Conservation (phyloP, 148 eudicot species). For the Amaranthus palmeri region DNA sequence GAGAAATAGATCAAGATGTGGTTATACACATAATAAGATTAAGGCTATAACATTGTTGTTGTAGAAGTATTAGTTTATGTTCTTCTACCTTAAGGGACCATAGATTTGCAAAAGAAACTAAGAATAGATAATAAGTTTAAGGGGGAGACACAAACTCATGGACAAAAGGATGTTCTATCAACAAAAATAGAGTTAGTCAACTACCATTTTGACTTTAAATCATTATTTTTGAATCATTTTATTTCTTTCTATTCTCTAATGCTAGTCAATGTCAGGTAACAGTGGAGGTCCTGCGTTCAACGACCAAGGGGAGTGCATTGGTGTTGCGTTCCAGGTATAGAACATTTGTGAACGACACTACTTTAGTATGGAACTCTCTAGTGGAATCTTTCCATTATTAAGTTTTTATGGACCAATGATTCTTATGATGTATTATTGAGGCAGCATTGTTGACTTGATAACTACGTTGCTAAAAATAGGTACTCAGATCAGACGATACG, state of each 20-base stretch:
- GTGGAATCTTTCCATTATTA: neutral
- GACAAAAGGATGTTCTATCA: too few relatives aligned
- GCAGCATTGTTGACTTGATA: conserved; percentile 4
- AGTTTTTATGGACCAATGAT: neutral
- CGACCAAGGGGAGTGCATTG: conserved; percentile 92
- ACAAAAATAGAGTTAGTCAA: too few relatives aligned
- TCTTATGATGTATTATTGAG: conserved; percentile 4
- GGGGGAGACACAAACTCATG: too few relatives aligned
- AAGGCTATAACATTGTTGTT: too few relatives aligned
- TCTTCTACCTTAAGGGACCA: too few relatives aligned
- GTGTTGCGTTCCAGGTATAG: conserved; percentile 95
- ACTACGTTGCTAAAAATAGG: conserved; percentile 43
- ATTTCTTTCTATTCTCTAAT: conserved; percentile 19
- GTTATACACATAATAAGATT: too few relatives aligned
- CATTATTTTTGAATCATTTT: neutral
- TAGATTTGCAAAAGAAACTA: too few relatives aligned
- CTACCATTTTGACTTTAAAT: too few relatives aligned
- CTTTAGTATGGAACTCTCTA: neutral
- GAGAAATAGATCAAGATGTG: too few relatives aligned
- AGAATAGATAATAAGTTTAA: too few relatives aligned
- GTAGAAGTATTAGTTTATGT: too few relatives aligned
- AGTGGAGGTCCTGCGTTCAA: conserved; percentile 99
- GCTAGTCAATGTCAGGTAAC: conserved; percentile 55
- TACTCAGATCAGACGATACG: conserved; percentile 80
- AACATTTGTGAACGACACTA: neutral